Percentiles rank a stretch among this genome's conserved stretches.
phyloP scores from a whole-genome alignment of 345 rosid species.

The Turnera subulata region DNA sequence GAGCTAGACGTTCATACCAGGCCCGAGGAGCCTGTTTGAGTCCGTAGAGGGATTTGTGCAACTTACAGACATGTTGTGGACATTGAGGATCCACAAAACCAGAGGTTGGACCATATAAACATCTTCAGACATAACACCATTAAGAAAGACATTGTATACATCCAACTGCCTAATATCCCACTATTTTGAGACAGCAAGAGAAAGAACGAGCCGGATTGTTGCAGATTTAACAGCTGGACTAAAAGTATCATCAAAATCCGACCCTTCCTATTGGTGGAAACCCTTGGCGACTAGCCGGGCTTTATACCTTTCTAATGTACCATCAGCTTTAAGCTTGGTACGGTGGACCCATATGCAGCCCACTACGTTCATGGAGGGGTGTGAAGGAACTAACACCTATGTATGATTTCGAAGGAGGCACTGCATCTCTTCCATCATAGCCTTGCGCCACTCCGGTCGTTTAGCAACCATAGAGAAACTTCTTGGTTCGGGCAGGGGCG shows the following conservation, averaged over 20 bases:
- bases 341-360: not conserved
- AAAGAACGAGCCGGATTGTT: too few species aligned
- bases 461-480: not conserved
- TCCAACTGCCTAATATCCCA: too few species aligned
- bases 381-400: not conserved
- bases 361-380: not conserved
- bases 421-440: not conserved
- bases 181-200: too few species aligned
- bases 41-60: too few species aligned
- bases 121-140: too few species aligned
- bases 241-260: not conserved
- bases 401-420: not conserved
- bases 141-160: too few species aligned
- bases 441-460: not conserved
- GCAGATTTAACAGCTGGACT: too few species aligned
- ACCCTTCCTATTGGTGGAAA: not conserved
- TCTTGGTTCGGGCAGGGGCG: not conserved
- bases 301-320: not conserved
- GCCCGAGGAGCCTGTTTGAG: not conserved
- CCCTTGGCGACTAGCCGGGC: not conserved
- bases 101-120: too few species aligned
- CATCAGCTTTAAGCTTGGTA: not conserved
- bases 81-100: too few species aligned
- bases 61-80: too few species aligned
- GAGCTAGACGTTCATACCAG: not conserved